Evolutionary conservation across 2,329 filamentous ascomycete species (phyloP).

Genomic region (Ilyonectria destructans): DNA sequence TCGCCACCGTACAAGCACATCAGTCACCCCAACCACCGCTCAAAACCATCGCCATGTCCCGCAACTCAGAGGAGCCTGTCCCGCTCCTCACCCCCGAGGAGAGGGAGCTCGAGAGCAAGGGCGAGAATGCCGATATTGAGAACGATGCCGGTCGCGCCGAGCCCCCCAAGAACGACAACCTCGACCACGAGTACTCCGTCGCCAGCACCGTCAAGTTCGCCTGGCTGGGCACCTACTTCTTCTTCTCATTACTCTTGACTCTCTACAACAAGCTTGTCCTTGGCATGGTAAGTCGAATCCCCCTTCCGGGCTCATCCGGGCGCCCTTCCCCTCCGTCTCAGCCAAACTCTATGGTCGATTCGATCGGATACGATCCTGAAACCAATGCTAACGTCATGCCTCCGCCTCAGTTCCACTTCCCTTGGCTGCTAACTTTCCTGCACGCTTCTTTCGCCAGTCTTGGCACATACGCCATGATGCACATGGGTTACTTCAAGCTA

Average conservation of each 20-base stretch:
- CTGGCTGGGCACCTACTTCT: constrained; percentile 69
- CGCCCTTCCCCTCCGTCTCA: not conserved
- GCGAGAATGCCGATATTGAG: constrained; percentile 53
- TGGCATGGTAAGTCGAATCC: constrained; percentile 60
- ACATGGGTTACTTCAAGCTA: constrained; percentile 67
- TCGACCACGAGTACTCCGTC: constrained; percentile 64
- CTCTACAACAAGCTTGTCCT: constrained; percentile 74
- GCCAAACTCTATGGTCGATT: constrained; percentile 6
- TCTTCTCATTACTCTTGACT: constrained; percentile 65
- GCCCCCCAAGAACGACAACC: constrained; percentile 52
- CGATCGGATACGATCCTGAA: constrained; percentile 23
- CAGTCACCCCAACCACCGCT: constrained; percentile 7
- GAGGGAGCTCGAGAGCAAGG: constrained; percentile 51
- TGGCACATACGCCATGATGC: constrained; percentile 70
- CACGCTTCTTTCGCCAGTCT: constrained; percentile 71
- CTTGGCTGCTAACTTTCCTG: constrained; percentile 73
- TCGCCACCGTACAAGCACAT: constrained; percentile 1
- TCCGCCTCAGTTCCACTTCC: constrained; percentile 67
- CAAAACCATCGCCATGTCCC: constrained; percentile 51
- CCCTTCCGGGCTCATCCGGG: not conserved
- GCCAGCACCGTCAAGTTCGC: constrained; percentile 64
- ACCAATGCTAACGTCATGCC: constrained; percentile 39
- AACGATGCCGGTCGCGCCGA: constrained; percentile 50
- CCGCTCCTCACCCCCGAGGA: constrained; percentile 53
- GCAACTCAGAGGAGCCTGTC: constrained; percentile 52